Evolutionary conservation across 768 basidiomycete genomes (phyloP).

Genomic region (Mycena capillaripes): DNA sequence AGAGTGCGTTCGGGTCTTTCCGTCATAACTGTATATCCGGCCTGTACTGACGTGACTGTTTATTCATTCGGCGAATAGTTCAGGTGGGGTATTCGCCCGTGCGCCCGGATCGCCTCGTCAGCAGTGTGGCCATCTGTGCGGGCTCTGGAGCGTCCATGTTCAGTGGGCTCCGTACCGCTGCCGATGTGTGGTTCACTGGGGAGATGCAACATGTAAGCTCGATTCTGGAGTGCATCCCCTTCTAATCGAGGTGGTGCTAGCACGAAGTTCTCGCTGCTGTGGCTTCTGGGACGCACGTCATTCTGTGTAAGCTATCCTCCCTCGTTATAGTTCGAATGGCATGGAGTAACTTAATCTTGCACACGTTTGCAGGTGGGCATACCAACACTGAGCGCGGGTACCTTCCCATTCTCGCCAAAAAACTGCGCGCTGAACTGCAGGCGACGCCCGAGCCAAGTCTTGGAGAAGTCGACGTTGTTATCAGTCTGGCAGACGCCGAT

Average conservation of each 20-base stretch:
- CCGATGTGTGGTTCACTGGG: constrained; percentile 93
- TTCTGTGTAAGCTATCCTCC: constrained; percentile 75
- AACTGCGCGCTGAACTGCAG: constrained; percentile 68
- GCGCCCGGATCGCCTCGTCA: constrained; percentile 53
- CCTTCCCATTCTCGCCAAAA: constrained; percentile 79
- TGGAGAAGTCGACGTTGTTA: constrained; percentile 69
- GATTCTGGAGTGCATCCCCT: not conserved
- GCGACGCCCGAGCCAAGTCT: constrained; percentile 48
- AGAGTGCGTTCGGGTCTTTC: constrained; percentile 61
- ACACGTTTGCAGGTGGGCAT: constrained; percentile 75
- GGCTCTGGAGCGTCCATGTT: constrained; percentile 90
- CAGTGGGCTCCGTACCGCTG: constrained; percentile 64
- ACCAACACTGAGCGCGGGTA: constrained; percentile 97
- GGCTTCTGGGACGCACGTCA: constrained; percentile 81
- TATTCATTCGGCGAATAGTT: constrained; percentile 39
- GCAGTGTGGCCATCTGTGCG: constrained; percentile 89
- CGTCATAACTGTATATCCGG: not conserved
- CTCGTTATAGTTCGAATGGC: constrained; percentile 3
- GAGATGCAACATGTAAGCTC: constrained; percentile 88
- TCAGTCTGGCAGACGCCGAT: constrained; percentile 82
- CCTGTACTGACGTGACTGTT: constrained; percentile 35
- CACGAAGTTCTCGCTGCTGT: constrained; percentile 90
- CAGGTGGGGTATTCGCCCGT: constrained; percentile 71
- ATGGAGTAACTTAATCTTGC: constrained; percentile 42
- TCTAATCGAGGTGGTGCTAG: constrained; percentile 52